A percentile compares a stretch with the other conserved stretches of the same genome.
Conservation (phyloP, 2,329 filamentous ascomycete genomes). For the Neophaeococcomyces mojaviensis region DNA sequence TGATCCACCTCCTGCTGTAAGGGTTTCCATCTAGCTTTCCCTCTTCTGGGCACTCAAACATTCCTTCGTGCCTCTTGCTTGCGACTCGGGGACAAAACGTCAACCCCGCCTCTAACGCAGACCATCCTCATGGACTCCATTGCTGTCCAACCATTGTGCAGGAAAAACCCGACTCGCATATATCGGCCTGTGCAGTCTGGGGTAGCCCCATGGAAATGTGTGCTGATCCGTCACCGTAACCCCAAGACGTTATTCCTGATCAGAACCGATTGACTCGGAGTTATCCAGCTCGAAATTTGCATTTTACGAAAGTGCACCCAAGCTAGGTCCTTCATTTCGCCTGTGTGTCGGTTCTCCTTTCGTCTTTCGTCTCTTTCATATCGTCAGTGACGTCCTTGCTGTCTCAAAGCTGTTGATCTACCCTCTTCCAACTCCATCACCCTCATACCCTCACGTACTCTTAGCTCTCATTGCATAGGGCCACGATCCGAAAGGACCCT, state of each 20-base stretch:
- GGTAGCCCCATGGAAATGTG: not conserved
- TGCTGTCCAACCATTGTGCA: not conserved
- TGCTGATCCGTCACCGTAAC: not conserved
- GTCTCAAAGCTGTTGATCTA: too few relatives aligned
- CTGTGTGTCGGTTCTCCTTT: too few relatives aligned
- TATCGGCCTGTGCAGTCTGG: not conserved
- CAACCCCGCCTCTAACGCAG: not conserved
- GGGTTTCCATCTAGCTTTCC: not conserved
- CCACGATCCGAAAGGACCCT: not conserved
- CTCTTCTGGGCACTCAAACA: not conserved
- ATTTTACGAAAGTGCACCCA: not conserved
- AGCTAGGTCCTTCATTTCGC: too few relatives aligned
- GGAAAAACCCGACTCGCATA: too few relatives aligned
- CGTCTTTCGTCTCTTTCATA: too few relatives aligned
- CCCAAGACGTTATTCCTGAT: not conserved
- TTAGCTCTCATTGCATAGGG: too few relatives aligned
- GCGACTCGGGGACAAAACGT: not conserved
- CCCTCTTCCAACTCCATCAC: too few relatives aligned
- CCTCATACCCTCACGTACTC: too few relatives aligned
- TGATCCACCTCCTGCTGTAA: not conserved
- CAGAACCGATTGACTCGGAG: constrained; percentile 1
- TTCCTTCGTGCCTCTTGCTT: not conserved
- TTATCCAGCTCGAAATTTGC: not conserved
- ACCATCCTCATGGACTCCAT: not conserved
- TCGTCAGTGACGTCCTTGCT: too few relatives aligned